A percentile compares a stretch with the other conserved stretches of the same genome.
phyloP scores from a whole-genome alignment of 306 rosid species.

The Pyrus pyrifolia region DNA sequence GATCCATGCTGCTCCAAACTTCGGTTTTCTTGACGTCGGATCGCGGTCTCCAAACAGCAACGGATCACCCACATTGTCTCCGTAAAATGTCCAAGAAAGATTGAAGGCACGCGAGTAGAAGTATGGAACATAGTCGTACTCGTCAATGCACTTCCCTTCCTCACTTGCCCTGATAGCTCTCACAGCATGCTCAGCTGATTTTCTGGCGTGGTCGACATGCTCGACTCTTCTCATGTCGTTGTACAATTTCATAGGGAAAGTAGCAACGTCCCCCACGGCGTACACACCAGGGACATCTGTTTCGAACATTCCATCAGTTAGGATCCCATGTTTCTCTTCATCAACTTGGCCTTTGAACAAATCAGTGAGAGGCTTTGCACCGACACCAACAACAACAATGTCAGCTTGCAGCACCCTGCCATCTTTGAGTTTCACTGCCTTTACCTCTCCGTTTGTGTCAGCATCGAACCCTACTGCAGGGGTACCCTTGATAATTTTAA shows the following conservation, averaged over 20 bases:
- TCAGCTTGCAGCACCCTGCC: constrained; percentile 34
- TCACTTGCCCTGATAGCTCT: constrained; percentile 27
- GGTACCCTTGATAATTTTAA: constrained; percentile 27
- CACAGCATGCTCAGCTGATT: constrained; percentile 40
- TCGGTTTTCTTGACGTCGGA: constrained; percentile 3
- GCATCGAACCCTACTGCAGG: constrained; percentile 2
- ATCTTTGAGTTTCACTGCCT: constrained; percentile 31
- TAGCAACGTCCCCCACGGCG: constrained; percentile 32
- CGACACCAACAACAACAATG: constrained; percentile 37
- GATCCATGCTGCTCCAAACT: constrained; percentile 43
- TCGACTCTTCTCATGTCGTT: constrained; percentile 37
- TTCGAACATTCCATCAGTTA: constrained; percentile 25
- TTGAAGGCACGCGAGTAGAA: constrained; percentile 34
- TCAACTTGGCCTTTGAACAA: constrained; percentile 32
- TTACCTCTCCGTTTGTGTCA: constrained; percentile 17
- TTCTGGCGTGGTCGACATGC: constrained; percentile 44
- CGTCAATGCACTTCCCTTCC: constrained; percentile 7
- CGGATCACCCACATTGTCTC: constrained; percentile 37
- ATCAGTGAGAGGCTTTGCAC: constrained; percentile 26
- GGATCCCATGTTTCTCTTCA: constrained; percentile 27
- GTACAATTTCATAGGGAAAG: constrained; percentile 29
- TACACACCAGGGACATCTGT: constrained; percentile 25
- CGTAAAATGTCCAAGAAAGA: constrained; percentile 38
- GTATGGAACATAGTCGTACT: constrained; percentile 30
- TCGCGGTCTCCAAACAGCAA: constrained; percentile 27